Evolutionary conservation across 371 early-diverging fungal genomes (phyloP), one percentile per base, ranked within the genome.

Genomic region (Scutellospora calospora): DNA sequence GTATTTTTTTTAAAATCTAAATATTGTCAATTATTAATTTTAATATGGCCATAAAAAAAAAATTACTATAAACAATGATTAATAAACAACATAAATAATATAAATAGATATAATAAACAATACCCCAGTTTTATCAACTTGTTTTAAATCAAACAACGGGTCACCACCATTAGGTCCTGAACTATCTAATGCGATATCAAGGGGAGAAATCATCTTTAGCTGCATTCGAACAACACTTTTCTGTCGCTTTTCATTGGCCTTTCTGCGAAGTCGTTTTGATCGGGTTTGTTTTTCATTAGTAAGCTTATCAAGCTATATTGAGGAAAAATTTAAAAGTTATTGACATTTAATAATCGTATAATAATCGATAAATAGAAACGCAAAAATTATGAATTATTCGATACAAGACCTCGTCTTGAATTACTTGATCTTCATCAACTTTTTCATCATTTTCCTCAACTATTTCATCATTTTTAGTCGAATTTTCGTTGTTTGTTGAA

Each of bases 161-260:
- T 90, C 90, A 59, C 81, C 59, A 4, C 86, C 92, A 51, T 89
- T 91, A 25, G 87, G 87, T 72, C 89, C 95, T 81, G 90, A 88
- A 73, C 93, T 91, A 80, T 95, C 96, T 81, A 92, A 83, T 80
- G 93, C 96, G 82, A 96, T 93, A 69, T 98, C 99, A 0, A 89
- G 89, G 20, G 98, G 97, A 4, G 95, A 92, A 55, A 91, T 90
- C 99, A 98, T 98, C 68, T 96, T 96, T 69, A 98, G 85, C 81
- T 96, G 96, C 90, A 98, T 89, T 77, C 96, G 93, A 75, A 94
- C 87, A 27, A 97, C 89, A 77, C 91, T 88, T 87, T 95, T 96
- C 81, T 93, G 94, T 71, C 93, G 91, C 86, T 94, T 93, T 83
- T 95, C 94, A 76, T 92, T 90, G 63, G 90, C 81, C 82, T 91